phyloP scores from a whole-genome alignment of 2,329 filamentous ascomycete species.

The Ophiostoma triangulosporum region DNA sequence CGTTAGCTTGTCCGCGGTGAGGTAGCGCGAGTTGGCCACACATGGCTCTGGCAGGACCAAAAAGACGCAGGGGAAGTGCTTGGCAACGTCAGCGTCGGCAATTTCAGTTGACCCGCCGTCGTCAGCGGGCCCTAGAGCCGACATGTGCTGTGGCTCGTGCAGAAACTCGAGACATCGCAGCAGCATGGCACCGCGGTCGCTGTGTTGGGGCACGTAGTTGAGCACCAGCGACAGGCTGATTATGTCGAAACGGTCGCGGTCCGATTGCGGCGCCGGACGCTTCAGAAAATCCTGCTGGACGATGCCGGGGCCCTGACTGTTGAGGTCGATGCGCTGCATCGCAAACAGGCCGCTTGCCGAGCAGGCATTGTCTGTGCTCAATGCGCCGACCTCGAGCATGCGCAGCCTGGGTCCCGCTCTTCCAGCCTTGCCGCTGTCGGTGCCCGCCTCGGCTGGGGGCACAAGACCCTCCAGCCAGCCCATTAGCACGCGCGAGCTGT shows the following conservation, averaged over 20 bases:
- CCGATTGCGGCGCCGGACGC: constrained; percentile 53
- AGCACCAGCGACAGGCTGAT: constrained; percentile 86
- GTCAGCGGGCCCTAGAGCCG: not conserved
- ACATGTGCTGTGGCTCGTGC: constrained; percentile 20
- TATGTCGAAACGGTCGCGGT: constrained; percentile 63
- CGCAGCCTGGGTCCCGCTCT: constrained; percentile 25
- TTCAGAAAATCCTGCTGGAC: constrained; percentile 89
- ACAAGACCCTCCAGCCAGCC: constrained; percentile 39
- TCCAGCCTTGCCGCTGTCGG: not conserved
- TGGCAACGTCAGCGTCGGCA: constrained; percentile 11
- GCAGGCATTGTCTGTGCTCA: constrained; percentile 76
- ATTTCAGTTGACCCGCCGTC: constrained; percentile 1
- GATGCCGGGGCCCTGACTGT: constrained; percentile 73
- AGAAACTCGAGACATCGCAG: constrained; percentile 61
- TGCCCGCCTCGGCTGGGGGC: not conserved
- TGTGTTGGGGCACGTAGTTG: constrained; percentile 78
- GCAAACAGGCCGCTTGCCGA: constrained; percentile 58
- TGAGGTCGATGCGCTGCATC: constrained; percentile 75
- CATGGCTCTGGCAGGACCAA: constrained; percentile 83
- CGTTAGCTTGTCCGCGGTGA: constrained; percentile 55
- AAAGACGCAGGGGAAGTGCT: constrained; percentile 58
- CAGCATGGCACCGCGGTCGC: constrained; percentile 72
- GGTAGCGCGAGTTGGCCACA: constrained; percentile 79
- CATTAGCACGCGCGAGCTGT: constrained; percentile 51
- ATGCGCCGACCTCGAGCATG: constrained; percentile 78